Conservation (phyloP, 2,329 filamentous ascomycete species). For the Stagonosporopsis rhizophila region DNA sequence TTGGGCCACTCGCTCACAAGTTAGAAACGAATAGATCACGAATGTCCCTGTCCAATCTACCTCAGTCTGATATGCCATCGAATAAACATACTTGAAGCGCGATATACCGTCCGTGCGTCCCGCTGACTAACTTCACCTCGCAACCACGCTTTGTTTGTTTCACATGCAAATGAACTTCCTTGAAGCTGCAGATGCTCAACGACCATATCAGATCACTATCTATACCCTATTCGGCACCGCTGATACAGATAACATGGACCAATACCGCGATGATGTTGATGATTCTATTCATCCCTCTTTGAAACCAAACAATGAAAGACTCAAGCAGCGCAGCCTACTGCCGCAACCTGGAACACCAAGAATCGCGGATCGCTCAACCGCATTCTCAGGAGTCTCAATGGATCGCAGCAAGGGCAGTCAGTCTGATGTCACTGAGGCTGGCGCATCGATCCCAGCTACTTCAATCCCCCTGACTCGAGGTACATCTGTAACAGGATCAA, state of each 20-base stretch:
- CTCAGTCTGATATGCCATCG: neutral
- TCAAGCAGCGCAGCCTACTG: conserved; percentile 39
- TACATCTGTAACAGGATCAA: conserved; percentile 12
- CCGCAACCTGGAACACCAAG: conserved; percentile 44
- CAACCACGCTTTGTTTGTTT: conserved; percentile 12
- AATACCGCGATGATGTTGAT: neutral
- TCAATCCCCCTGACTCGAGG: conserved; percentile 11
- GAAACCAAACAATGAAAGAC: neutral
- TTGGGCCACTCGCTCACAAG: conserved; percentile 27
- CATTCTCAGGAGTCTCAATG: neutral
- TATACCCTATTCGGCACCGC: conserved; percentile 1
- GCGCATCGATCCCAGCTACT: neutral
- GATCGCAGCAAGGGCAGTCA: neutral
- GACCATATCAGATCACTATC: neutral
- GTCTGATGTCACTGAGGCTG: neutral
- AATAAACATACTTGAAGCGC: neutral
- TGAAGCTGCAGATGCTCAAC: conserved; percentile 2
- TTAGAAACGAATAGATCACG: conserved; percentile 34
- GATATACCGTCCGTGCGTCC: neutral
- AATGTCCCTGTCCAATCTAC: conserved; percentile 10
- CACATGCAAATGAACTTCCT: conserved; percentile 1
- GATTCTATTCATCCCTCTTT: neutral
- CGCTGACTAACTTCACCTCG: conserved; percentile 8
- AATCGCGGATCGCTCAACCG: conserved; percentile 10
- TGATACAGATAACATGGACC: conserved; percentile 1